Evolutionary conservation across 345 rosid species (phyloP), one percentile per base, ranked within the genome.

Genomic region (Combretum micranthum): DNA sequence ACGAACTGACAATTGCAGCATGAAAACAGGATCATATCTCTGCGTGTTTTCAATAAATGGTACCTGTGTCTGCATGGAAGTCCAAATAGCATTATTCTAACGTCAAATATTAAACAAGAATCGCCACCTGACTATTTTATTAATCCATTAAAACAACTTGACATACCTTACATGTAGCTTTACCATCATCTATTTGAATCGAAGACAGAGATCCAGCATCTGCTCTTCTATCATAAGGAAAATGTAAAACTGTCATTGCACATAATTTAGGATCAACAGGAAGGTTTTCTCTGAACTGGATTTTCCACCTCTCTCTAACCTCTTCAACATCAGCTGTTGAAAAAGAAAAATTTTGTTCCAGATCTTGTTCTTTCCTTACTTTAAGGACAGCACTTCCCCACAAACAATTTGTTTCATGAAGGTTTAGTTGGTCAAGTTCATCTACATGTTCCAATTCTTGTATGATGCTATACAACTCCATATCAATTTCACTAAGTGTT

Each of bases 21-120:
- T 74, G 75, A 86, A 88, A 73, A 76, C 81, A 50, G 97, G 98
- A 79, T 88, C 98, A 72, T 88, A 92, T 61, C 69, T 65, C 56
- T 63, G 74, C 49, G 59, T 47, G 49, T 64, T 59, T 13, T 76
- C 72, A 44, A 56, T 65, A 66, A 20, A 59, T 64, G 64, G 67
- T 42, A 58, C 61, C 60, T 63, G 55, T 53, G 14, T 64, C 97
- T 83, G 74, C 79, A 73, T 16, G 58, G 12, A 45, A 56, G 16
- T 10, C 47, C 39, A 65, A 57, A 60, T 18, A 32, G 9, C 39
- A 32, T 4, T 32, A 32, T 4, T 25, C 9, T 32, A 20, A 15
- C 42, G 42, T 20, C 12, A 18, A 48, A 52, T 10, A 55, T 62
- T 49, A 20, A 32, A 57, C 43, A 23, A 10, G 25, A 53, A 49